These are phyloP conservation scores for Saccharomycopsis olivae DNA, from an alignment of 805 yeast species.

Conservation along the genomic window DNA sequence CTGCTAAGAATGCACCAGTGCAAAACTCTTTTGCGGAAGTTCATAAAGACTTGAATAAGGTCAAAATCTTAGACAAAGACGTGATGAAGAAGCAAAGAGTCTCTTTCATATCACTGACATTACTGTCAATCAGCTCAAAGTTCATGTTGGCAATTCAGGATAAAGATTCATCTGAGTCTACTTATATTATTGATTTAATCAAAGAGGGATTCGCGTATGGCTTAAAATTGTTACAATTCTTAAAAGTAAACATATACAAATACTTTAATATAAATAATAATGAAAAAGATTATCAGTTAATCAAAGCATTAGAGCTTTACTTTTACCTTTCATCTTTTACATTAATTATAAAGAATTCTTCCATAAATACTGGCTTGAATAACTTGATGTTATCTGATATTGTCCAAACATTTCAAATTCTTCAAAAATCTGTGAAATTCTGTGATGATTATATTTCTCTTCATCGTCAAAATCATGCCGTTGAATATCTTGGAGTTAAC, in stretches of 20 bases:
- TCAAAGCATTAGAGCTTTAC: constrained; percentile 10
- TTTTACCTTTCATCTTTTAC: constrained; percentile 10
- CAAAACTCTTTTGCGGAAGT: too few species aligned
- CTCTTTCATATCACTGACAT: too few species aligned
- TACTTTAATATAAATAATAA: constrained; percentile 7
- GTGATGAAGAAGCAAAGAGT: too few species aligned
- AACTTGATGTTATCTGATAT: constrained; percentile 12
- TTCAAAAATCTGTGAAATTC: constrained; percentile 11
- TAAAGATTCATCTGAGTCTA: constrained; percentile 11
- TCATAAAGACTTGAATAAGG: too few species aligned
- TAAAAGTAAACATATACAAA: background rate
- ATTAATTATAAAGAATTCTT: constrained; percentile 8
- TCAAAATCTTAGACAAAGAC: too few species aligned
- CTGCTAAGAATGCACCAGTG: too few species aligned
- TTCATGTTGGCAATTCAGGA: constrained; percentile 11
- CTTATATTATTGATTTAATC: constrained; percentile 4
- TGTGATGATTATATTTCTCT: constrained; percentile 16
- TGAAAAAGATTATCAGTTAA: constrained; percentile 5
- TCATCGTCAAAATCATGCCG: too few species aligned
- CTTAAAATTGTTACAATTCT: background rate
- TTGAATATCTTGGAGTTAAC: background rate
- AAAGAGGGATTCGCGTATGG: too few species aligned
- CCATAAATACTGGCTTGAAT: constrained; percentile 5
- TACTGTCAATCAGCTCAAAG: constrained; percentile 10
- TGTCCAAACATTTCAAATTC: constrained; percentile 3